Evolutionary conservation across 208 protist species (phyloP), one percentile per base, ranked within the genome.

Genomic region (Crithidia bombi): DNA sequence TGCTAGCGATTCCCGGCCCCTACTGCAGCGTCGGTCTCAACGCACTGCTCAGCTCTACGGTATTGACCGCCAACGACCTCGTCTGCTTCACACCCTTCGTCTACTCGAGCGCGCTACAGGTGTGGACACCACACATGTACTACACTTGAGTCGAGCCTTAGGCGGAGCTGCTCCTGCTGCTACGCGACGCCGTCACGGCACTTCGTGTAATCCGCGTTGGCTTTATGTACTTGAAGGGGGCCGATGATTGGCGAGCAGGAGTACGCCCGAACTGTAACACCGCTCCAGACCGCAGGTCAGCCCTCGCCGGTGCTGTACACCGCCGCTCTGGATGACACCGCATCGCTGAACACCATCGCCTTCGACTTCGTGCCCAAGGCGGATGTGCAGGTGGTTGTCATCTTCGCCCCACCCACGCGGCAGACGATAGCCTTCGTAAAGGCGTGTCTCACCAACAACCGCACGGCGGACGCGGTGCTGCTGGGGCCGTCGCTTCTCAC

Each of bases 211-310:
- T 69, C 3, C 78, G 78, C 49, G 46, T 90, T 6, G 82, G 69
- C 41, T 88, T 87, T 54, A 91, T 88, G 82, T 83, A 85, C 72
- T 67, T 88, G 54, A 58, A 56, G 10, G 65, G n/a, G 54, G n/a
- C 47, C 78, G 1, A 35, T 52, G 11, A 79, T 82, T 54, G 79
- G 80, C 36, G 75, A 84, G 3, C 25, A 9, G 21, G 77, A 84
- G 62, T 81, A 81, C 50, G 32, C 25, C 25, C 33, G 55, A 23
- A 41, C 64, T 14, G 44, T 59, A 26, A 12, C 41, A 23, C 21
- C 59, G 56, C 43, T 87, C 15, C 3, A 0, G 11, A 19, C 25
- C 1, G 55, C 75, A 15, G 50, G 46, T 2, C 23, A 41, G 11
- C 55, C 36, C 5, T 21, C 78, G 0, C 35, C 63, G 28, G 41